A percentile compares a stretch with the other conserved stretches of the same genome.
Evolutionary conservation across 2,329 filamentous ascomycete genomes (phyloP).

Genomic region (Xylaria multiplex): DNA sequence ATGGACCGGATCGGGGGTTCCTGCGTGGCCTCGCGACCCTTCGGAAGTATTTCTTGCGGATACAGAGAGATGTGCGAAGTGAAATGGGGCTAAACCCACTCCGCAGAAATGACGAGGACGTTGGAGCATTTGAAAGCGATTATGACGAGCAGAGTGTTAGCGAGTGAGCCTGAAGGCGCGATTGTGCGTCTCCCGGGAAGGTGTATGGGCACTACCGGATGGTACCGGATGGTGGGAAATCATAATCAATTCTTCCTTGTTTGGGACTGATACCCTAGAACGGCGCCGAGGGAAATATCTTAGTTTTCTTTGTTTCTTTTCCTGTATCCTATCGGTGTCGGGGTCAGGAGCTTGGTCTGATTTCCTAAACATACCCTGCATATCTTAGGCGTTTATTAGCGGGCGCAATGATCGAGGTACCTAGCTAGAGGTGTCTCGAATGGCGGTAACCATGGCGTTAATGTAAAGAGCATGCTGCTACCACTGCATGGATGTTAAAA

Average conservation of each 20-base stretch:
- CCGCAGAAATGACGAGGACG: constrained; percentile 38
- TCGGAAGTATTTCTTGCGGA: constrained; percentile 84
- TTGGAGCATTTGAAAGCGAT: constrained; percentile 43
- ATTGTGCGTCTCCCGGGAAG: background rate
- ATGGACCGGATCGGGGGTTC: constrained; percentile 88
- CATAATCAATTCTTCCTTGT: constrained; percentile 32
- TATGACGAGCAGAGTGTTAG: constrained; percentile 42
- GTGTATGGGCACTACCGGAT: background rate
- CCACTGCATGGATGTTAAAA: background rate
- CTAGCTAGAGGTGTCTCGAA: constrained; percentile 1
- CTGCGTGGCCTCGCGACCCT: constrained; percentile 83
- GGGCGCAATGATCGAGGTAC: constrained; percentile 12
- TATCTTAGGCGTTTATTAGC: constrained; percentile 34
- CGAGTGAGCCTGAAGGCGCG: constrained; percentile 37
- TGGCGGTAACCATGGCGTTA: background rate
- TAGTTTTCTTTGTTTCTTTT: constrained; percentile 20
- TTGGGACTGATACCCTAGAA: constrained; percentile 41
- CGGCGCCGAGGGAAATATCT: constrained; percentile 38
- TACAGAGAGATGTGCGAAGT: constrained; percentile 78
- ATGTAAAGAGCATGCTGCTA: background rate
- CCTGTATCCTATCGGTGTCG: background rate
- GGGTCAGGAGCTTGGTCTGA: constrained; percentile 17
- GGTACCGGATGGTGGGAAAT: constrained; percentile 17
- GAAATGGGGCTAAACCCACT: constrained; percentile 58
- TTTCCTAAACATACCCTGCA: constrained; percentile 36